Conservation (phyloP, 179 eudicot species). For the Amaranthus tricolor region DNA sequence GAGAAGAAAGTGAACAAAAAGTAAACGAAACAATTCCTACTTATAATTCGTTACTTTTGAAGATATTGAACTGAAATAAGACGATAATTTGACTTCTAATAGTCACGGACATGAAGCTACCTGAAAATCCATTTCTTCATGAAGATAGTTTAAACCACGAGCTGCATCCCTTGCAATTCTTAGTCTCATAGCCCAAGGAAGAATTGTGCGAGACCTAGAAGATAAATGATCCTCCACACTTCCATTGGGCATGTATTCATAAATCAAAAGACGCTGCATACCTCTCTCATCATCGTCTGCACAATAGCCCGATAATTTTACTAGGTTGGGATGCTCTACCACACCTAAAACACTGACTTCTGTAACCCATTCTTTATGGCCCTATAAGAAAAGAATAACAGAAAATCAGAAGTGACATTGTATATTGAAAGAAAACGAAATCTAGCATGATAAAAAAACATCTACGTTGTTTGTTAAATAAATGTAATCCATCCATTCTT, state of each 20-base stretch:
- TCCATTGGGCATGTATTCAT: slow-evolving; percentile 85
- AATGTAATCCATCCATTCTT: not conserved
- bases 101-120: slow-evolving; percentile 28
- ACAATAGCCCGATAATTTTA: slow-evolving; percentile 82
- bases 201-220: slow-evolving; percentile 46
- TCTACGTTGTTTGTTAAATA: not conserved
- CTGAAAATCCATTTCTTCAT: slow-evolving; percentile 96
- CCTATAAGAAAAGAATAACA: slow-evolving; percentile 40
- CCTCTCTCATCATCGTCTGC: slow-evolving; percentile 99
- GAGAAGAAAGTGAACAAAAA: not conserved
- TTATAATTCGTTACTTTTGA: not conserved
- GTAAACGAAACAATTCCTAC: not conserved
- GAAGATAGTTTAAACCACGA: slow-evolving; percentile 82
- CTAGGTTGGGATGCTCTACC: slow-evolving; percentile 88
- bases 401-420: slow-evolving; percentile 2
- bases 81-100: not conserved
- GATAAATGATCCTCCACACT: slow-evolving; percentile 91
- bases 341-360: slow-evolving; percentile 90
- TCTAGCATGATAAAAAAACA: slow-evolving; percentile 1
- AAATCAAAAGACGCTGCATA: slow-evolving; percentile 75
- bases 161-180: slow-evolving; percentile 90
- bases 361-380: slow-evolving; percentile 97
- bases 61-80: not conserved
- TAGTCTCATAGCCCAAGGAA: slow-evolving; percentile 83
- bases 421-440: not conserved